Evolutionary conservation across 2,329 filamentous ascomycete genomes (phyloP), one percentile per base, ranked within the genome.

Genomic region (Diaporthe vexans): DNA sequence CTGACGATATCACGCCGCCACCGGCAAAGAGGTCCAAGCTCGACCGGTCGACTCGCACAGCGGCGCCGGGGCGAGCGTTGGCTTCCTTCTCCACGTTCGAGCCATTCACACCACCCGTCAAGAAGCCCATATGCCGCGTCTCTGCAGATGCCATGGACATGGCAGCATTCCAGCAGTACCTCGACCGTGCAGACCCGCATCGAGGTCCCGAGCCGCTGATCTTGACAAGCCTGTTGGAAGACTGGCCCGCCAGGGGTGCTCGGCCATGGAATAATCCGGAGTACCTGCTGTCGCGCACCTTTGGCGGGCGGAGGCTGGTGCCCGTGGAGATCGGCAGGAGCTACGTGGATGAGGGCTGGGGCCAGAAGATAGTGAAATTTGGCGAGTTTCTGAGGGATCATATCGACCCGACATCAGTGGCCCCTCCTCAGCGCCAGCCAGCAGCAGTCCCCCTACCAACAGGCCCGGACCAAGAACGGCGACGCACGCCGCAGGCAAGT

Each of bases 321-420:
- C 96, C 96, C 0, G 89, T 98, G 4, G 95, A 98, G 81, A 83
- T 97, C 2, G 96, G 97, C 0, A 87, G 94, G 61, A 97, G 93
- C 80, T 99, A 98, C 80, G 95, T 95, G 1, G 95, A 98, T 76
- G 89, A 90, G 26, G 92, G 88, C 29, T 98, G 96, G 95, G 91
- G 92, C 0, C 96, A 98, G 82, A 89, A 91, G 72, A 91, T 98
- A 35, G 89, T 97, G 65, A 86, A 90, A 0, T 97, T 98, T 78
- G 84, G 85, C 7, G 85, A 92, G 0, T 97, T 98, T 77, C 84
- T 98, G 63, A 78, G 85, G 7, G 82, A 82, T 0, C 92, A 94
- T 80, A 88, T 97, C 74, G 80, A 81, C 75, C 77, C 82, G 76
- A 59, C 76, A 37, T 68, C 35, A 54, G 69, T 56, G 35, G 29